phyloP scores from a whole-genome alignment of 768 basidiomycete species.

The Stropharia rugosoannulata region DNA sequence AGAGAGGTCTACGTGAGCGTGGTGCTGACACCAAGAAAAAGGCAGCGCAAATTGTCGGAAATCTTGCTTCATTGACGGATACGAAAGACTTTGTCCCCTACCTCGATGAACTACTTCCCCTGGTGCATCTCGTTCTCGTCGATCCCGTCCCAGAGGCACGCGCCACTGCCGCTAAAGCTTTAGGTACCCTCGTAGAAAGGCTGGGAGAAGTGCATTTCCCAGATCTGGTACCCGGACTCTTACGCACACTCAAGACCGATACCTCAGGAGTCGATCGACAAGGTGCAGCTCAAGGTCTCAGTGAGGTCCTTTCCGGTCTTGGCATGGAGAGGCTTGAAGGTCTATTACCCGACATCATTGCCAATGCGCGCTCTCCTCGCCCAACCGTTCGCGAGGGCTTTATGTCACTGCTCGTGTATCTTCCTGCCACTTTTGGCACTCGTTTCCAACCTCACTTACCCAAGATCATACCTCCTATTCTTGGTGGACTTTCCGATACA shows the following conservation, averaged over 20 bases:
- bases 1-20: conserved; percentile 88
- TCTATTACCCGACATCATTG: conserved; percentile 90
- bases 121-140: conserved; percentile 89
- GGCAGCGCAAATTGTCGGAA: conserved; percentile 97
- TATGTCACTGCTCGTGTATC: conserved; percentile 94
- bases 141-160: conserved; percentile 98
- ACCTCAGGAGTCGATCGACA: conserved; percentile 95
- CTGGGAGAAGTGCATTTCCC: conserved; percentile 95
- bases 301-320: conserved; percentile 91
- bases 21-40: conserved; percentile 94
- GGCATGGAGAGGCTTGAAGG: conserved; percentile 98
- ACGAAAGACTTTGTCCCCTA: conserved; percentile 95
- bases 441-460: conserved; percentile 96
- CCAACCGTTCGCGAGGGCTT: conserved; percentile 96
- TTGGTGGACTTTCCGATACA: conserved; percentile 86
- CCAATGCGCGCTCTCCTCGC: conserved; percentile 85
- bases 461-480: conserved; percentile 90
- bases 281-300: conserved; percentile 95
- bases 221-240: conserved; percentile 85
- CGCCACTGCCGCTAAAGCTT: conserved; percentile 94
- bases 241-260: conserved; percentile 88
- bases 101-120: conserved; percentile 81
- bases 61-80: conserved; percentile 87
- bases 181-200: conserved; percentile 95
- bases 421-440: conserved; percentile 94